Conservation (phyloP, 2,329 filamentous ascomycete genomes). For the Xylariomycetidae sp. region DNA sequence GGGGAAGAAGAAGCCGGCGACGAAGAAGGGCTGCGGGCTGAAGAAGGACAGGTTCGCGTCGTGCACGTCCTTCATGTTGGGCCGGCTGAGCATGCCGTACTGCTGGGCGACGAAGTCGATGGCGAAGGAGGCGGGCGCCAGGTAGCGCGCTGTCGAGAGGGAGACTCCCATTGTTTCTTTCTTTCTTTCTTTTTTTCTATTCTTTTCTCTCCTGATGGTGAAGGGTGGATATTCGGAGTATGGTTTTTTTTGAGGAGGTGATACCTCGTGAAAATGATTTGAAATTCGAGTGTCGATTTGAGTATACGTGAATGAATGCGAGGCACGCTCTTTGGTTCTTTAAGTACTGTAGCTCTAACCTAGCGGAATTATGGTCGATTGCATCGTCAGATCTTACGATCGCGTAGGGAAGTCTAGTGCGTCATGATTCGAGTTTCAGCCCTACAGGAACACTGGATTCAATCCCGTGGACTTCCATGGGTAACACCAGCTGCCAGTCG, state of each 20-base stretch:
- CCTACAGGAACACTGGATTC: neutral
- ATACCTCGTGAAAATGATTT: no score
- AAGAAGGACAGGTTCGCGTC: conserved; percentile 55
- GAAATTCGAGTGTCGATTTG: no score
- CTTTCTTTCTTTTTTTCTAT: no score
- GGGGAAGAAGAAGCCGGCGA: conserved; percentile 56
- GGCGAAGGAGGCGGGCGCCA: conserved; percentile 50
- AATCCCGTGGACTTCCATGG: no score
- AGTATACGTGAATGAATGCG: no score
- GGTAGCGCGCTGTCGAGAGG: conserved; percentile 47
- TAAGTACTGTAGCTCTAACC: no score
- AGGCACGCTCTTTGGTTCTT: no score
- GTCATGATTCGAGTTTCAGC: neutral
- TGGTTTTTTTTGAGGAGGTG: no score
- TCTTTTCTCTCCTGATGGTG: no score
- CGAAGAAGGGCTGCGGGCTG: conserved; percentile 54
- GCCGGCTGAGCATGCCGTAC: conserved; percentile 52
- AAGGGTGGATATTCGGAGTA: no score
- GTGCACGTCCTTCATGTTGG: conserved; percentile 57
- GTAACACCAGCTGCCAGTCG: no score
- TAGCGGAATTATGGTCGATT: no score
- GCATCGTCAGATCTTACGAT: neutral
- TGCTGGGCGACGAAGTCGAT: conserved; percentile 56
- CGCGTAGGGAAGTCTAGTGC: neutral
- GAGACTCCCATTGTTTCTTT: conserved; percentile 50